Conservation (phyloP, 108 stramenopile species). For the Seminavis robusta region DNA sequence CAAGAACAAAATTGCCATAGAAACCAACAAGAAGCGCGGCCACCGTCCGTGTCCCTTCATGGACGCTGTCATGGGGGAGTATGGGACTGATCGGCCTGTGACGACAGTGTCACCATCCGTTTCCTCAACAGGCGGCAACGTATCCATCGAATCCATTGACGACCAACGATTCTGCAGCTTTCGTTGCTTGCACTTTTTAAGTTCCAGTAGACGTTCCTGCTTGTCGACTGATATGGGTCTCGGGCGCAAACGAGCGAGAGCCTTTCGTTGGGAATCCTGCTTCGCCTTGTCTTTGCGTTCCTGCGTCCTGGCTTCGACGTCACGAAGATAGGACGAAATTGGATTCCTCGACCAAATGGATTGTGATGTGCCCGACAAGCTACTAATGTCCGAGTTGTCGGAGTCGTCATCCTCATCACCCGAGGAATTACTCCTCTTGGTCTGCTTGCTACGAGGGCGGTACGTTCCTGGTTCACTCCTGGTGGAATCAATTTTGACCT, state of each 20-base stretch:
- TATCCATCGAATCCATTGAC: too few relatives aligned
- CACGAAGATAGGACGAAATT: slow-evolving; percentile 21
- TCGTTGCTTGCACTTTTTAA: too few relatives aligned
- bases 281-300: slow-evolving; percentile 14
- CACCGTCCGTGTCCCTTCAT: slow-evolving; percentile 1
- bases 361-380: neutral
- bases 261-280: too few relatives aligned
- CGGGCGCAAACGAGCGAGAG: too few relatives aligned
- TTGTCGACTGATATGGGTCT: too few relatives aligned
- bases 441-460: neutral
- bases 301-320: slow-evolving; percentile 29
- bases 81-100: neutral
- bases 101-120: neutral
- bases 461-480: neutral
- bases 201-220: too few relatives aligned
- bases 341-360: slow-evolving; percentile 30
- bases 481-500: too few relatives aligned
- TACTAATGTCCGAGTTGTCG: slow-evolving; percentile 21
- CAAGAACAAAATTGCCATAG: slow-evolving; percentile 13
- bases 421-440: neutral
- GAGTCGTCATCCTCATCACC: slow-evolving; percentile 9
- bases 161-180: too few relatives aligned
- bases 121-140: too few relatives aligned
- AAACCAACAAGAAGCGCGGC: slow-evolving; percentile 7
- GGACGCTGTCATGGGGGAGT: slow-evolving; percentile 2